Evolutionary conservation across 495 filamentous ascomycete genomes (phyloP).

Genomic region (Penicillium desertorum): DNA sequence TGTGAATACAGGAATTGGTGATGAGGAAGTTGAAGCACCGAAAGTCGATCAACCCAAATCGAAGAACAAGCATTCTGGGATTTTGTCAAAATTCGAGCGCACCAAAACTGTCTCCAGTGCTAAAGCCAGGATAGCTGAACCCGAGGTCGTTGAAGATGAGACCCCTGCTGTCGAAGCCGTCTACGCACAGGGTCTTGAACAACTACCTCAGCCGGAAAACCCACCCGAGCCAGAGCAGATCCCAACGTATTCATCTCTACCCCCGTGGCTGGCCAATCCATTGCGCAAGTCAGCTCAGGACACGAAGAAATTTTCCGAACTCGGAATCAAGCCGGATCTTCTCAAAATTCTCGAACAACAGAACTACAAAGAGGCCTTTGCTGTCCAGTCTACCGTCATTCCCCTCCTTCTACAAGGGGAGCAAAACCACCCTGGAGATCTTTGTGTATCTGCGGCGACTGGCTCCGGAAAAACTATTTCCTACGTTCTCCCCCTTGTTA

Average conservation of each 20-base stretch:
- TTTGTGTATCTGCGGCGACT: constrained; percentile 85
- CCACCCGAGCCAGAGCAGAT: constrained; percentile 51
- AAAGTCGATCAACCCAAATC: constrained; percentile 18
- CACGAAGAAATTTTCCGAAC: constrained; percentile 57
- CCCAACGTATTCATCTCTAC: constrained; percentile 49
- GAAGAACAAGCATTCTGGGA: constrained; percentile 42
- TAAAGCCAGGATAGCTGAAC: constrained; percentile 24
- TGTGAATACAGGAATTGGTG: constrained; percentile 17
- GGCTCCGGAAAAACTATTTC: constrained; percentile 93
- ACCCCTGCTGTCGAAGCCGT: constrained; percentile 33
- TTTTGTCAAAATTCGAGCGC: constrained; percentile 50
- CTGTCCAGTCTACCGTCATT: constrained; percentile 78
- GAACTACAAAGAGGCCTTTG: constrained; percentile 73
- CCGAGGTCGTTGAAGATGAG: constrained; percentile 28
- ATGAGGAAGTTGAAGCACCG: constrained; percentile 11
- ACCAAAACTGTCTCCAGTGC: constrained; percentile 35
- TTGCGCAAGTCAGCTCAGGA: constrained; percentile 59
- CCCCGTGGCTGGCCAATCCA: constrained; percentile 73
- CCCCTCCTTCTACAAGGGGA: constrained; percentile 68
- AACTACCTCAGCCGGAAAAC: constrained; percentile 72
- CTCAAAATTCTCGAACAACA: constrained; percentile 61
- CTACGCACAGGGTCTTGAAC: constrained; percentile 67
- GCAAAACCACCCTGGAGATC: constrained; percentile 61
- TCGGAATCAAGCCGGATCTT: constrained; percentile 57
- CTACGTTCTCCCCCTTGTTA: constrained; percentile 82